Evolutionary conservation across 805 yeast species (phyloP), one percentile per base, ranked within the genome.

Genomic region (Nakazawaea molendinolei): DNA sequence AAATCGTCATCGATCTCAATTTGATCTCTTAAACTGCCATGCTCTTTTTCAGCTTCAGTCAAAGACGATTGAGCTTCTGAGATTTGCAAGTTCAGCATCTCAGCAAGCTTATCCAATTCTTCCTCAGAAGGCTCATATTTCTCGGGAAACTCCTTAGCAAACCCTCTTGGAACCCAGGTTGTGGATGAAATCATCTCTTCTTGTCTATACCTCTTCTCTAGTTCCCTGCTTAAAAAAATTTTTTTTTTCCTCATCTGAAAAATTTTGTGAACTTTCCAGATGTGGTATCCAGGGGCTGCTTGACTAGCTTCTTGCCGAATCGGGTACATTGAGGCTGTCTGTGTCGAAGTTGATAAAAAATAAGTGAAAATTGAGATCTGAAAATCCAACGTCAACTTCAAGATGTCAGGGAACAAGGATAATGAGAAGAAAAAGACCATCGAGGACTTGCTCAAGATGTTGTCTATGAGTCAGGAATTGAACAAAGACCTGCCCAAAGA

Each of bases 181-280:
- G 92, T 79, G 19, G 97, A 82, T 26, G 98, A 86, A 45, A 90
- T 81, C 95, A 89, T 87, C n/a, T n/a, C n/a, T n/a, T n/a, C n/a
- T n/a, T n/a, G n/a, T n/a, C n/a, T n/a, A n/a, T n/a, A n/a, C n/a
- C n/a, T n/a, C n/a, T n/a, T n/a, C n/a, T n/a, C n/a, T n/a, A n/a
- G n/a, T n/a, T n/a, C n/a, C n/a, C n/a, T n/a, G n/a, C n/a, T n/a
- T n/a, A n/a, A n/a, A n/a, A n/a, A n/a, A n/a, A n/a, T n/a, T n/a
- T n/a, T n/a, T n/a, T n/a, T n/a, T n/a, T n/a, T n/a, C n/a, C n/a
- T n/a, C n/a, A n/a, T n/a, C n/a, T n/a, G n/a, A n/a, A n/a, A n/a
- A n/a, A n/a, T n/a, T n/a, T n/a, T n/a, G n/a, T n/a, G n/a, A n/a
- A n/a, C n/a, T n/a, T n/a, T n/a, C n/a, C n/a, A n/a, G n/a, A n/a